These are phyloP conservation scores for Cryphonectria parasitica DNA, from an alignment of 2,329 filamentous ascomycete genomes.

Conservation along the genomic window DNA sequence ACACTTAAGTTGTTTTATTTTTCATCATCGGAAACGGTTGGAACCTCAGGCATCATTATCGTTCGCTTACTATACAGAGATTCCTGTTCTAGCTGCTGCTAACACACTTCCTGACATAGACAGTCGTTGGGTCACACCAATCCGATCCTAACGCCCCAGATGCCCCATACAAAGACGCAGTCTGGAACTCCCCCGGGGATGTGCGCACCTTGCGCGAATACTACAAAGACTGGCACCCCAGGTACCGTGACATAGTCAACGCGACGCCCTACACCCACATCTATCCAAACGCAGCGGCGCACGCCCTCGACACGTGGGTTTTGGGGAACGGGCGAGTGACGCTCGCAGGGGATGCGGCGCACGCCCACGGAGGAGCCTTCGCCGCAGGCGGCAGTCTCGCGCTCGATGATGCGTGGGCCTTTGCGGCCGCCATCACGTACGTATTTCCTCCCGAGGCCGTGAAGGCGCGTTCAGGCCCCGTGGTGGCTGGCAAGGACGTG, in stretches of 20 bases:
- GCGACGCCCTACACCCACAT: constrained; percentile 45
- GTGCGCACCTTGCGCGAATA: constrained; percentile 42
- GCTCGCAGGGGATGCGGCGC: constrained; percentile 45
- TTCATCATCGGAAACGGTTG: neutral
- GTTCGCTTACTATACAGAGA: neutral
- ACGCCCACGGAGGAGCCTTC: constrained; percentile 47
- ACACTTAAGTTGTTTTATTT: neutral
- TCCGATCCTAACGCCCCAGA: constrained; percentile 40
- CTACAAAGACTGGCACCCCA: constrained; percentile 48
- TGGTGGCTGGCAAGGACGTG: constrained; percentile 32
- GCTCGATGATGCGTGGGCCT: constrained; percentile 47
- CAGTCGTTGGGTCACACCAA: constrained; percentile 48
- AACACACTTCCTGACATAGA: constrained; percentile 27
- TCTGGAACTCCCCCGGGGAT: constrained; percentile 46
- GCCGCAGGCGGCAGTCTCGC: constrained; percentile 46
- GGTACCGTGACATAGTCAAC: constrained; percentile 44
- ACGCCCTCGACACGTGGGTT: constrained; percentile 46
- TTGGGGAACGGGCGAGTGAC: constrained; percentile 42
- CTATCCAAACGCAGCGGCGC: constrained; percentile 48
- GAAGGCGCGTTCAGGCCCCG: neutral
- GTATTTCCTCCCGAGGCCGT: constrained; percentile 35
- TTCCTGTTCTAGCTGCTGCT: neutral
- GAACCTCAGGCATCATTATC: neutral
- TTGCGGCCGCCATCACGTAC: constrained; percentile 44
- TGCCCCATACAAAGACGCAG: constrained; percentile 36